These are phyloP conservation scores for Camillea tinctor DNA, from an alignment of 2,329 filamentous ascomycete genomes.

Conservation along the genomic window DNA sequence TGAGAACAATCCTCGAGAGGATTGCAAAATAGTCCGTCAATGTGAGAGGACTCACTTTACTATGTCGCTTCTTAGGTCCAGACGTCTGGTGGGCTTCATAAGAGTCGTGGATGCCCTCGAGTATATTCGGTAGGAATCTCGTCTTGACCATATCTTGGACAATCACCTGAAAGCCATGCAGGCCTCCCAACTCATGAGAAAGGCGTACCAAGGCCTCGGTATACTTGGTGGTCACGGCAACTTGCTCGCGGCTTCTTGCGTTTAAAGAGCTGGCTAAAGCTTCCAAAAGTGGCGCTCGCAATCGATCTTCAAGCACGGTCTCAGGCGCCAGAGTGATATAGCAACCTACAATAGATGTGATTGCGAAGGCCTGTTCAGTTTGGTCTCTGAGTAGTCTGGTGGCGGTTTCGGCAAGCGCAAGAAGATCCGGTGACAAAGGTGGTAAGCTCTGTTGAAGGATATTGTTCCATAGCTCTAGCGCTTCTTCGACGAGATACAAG, in stretches of 20 bases:
- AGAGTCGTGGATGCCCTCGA: constrained; percentile 65
- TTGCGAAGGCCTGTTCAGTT: constrained; percentile 60
- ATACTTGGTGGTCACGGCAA: constrained; percentile 57
- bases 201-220: constrained; percentile 65
- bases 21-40: constrained; percentile 86
- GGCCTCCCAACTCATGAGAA: constrained; percentile 61
- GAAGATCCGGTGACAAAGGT: constrained; percentile 60
- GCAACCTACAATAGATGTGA: constrained; percentile 64
- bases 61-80: constrained; percentile 71
- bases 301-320: constrained; percentile 59
- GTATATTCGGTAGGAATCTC: constrained; percentile 61
- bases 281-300: constrained; percentile 49
- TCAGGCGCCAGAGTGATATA: constrained; percentile 70
- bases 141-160: constrained; percentile 63
- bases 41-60: constrained; percentile 69
- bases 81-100: constrained; percentile 77
- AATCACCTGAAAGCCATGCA: constrained; percentile 60
- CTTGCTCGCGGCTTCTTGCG: constrained; percentile 55
- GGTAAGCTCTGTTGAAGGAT: constrained; percentile 66
- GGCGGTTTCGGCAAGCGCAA: constrained; percentile 60
- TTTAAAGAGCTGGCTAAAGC: constrained; percentile 51
- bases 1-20: constrained; percentile 73
- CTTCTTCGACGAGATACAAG: constrained; percentile 86
- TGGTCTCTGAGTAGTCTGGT: constrained; percentile 67
- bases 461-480: constrained; percentile 82